These are phyloP conservation scores for Coix lacrymajobi DNA, from an alignment of 176 grass and related monocot species.

Conservation along the genomic window DNA sequence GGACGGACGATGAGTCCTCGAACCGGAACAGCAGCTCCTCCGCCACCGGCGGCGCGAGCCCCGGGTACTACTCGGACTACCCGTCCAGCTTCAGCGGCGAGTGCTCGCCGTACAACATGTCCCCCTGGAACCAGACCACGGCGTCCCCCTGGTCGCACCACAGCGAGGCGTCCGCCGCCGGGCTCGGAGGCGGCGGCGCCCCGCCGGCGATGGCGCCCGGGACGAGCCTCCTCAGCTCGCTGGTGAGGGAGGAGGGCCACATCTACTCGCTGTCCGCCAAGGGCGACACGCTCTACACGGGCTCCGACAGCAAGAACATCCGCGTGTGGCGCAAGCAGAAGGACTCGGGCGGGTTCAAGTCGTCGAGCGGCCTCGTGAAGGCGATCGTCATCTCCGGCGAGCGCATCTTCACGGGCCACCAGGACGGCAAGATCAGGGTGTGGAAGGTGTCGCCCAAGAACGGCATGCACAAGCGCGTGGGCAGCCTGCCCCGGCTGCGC, in stretches of 20 bases:
- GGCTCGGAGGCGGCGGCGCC: neutral
- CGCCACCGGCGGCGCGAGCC: constrained; percentile 36
- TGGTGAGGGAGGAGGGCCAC: constrained; percentile 81
- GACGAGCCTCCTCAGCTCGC: constrained; percentile 54
- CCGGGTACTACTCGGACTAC: constrained; percentile 60
- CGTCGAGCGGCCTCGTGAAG: constrained; percentile 89
- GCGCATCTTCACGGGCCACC: constrained; percentile 94
- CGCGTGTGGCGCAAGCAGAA: constrained; percentile 94
- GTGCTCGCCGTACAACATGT: constrained; percentile 90
- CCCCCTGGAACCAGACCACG: constrained; percentile 81
- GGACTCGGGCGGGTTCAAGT: constrained; percentile 92
- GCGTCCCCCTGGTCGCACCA: constrained; percentile 80
- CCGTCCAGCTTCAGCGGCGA: constrained; percentile 78
- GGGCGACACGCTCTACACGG: constrained; percentile 74
- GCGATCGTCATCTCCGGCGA: constrained; percentile 84
- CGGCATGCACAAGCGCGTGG: constrained; percentile 74
- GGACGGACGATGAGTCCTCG: constrained; percentile 51
- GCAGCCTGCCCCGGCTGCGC: constrained; percentile 78
- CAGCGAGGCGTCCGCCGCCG: constrained; percentile 20
- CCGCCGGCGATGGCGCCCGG: constrained; percentile 15
- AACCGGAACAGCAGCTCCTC: constrained; percentile 83
- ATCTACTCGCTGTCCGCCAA: constrained; percentile 88
- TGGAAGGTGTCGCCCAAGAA: constrained; percentile 88
- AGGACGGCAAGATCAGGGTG: constrained; percentile 93
- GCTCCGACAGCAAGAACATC: constrained; percentile 99